Percentiles rank a stretch among this genome's conserved stretches.
phyloP scores from a whole-genome alignment of 106 monocot species.

The Acorus gramineus region DNA sequence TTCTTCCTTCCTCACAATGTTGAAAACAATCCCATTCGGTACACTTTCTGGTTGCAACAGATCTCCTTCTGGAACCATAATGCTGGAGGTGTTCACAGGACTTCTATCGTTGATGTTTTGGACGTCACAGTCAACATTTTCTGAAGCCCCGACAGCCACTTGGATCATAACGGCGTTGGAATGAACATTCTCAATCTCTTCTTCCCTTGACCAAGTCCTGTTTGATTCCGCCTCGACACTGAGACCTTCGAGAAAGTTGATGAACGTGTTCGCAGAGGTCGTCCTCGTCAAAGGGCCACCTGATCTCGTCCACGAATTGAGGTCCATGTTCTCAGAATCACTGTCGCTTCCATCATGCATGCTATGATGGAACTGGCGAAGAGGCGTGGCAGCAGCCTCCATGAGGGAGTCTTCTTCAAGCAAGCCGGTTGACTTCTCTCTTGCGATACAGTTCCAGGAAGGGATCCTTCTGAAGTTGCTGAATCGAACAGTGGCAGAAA shows the following conservation, averaged over 20 bases:
- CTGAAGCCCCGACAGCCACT: slow-evolving; percentile 23
- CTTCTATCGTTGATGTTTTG: slow-evolving; percentile 9
- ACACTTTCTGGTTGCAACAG: slow-evolving; percentile 74
- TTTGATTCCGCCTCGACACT: slow-evolving; percentile 26
- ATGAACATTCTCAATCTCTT: slow-evolving; percentile 1
- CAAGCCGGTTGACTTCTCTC: slow-evolving; percentile 80
- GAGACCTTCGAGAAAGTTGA: slow-evolving; percentile 63
- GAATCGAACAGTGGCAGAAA: slow-evolving; percentile 19
- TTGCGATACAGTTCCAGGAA: slow-evolving; percentile 86
- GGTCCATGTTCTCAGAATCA: slow-evolving; percentile 64
- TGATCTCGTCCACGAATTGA: slow-evolving; percentile 74
- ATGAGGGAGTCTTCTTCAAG: slow-evolving; percentile 53
- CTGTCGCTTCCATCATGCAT: slow-evolving; percentile 70
- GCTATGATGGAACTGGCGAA: background rate
- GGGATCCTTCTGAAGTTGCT: slow-evolving; percentile 77
- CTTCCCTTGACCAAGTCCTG: slow-evolving; percentile 18
- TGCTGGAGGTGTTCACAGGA: slow-evolving; percentile 21
- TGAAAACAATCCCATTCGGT: slow-evolving; percentile 64
- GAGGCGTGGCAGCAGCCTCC: background rate
- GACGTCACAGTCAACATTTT: slow-evolving; percentile 21
- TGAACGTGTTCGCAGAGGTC: slow-evolving; percentile 60
- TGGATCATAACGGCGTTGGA: slow-evolving; percentile 4
- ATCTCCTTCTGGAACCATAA: slow-evolving; percentile 74
- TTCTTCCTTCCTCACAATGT: slow-evolving; percentile 59
- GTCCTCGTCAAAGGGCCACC: slow-evolving; percentile 93